These are phyloP conservation scores for Penicillium lagena DNA, from an alignment of 495 filamentous ascomycete genomes.

Conservation along the genomic window DNA sequence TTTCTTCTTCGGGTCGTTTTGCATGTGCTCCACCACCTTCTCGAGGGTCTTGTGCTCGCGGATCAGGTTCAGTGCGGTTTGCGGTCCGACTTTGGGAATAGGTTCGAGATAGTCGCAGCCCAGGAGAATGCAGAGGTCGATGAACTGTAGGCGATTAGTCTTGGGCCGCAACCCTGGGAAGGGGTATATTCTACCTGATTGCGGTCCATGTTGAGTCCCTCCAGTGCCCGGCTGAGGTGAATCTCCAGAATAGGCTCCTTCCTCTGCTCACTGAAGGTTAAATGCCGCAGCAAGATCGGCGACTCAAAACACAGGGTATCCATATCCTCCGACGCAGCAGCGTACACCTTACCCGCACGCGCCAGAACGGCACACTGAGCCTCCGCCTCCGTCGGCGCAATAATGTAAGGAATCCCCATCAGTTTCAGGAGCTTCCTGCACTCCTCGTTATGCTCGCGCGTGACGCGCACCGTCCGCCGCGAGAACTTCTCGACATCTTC, in stretches of 20 bases:
- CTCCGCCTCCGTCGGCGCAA: conserved; percentile 94
- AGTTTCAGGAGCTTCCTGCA: conserved; percentile 84
- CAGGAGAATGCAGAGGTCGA: conserved; percentile 95
- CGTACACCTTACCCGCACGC: conserved; percentile 89
- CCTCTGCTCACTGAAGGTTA: conserved; percentile 93
- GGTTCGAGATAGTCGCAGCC: conserved; percentile 98
- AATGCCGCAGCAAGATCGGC: conserved; percentile 82
- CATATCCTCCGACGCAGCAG: conserved; percentile 97
- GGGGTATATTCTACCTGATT: conserved; percentile 52
- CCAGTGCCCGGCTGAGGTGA: conserved; percentile 72
- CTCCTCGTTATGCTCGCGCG: conserved; percentile 89
- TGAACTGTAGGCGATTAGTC: conserved; percentile 53
- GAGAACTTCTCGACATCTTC: conserved; percentile 98
- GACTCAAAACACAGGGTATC: conserved; percentile 94
- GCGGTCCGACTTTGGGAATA: conserved; percentile 87
- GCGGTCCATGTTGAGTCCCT: conserved; percentile 79
- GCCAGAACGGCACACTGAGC: conserved; percentile 92
- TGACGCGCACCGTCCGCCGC: conserved; percentile 90
- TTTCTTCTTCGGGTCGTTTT: conserved; percentile 68
- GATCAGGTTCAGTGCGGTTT: conserved; percentile 87
- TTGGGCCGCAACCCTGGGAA: background rate
- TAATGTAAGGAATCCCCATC: conserved; percentile 94
- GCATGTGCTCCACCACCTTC: conserved; percentile 71
- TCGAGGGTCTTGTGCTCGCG: conserved; percentile 83
- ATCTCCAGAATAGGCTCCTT: conserved; percentile 98